Base-by-base conservation (phyloP, 768 basidiomycete species). In the Galerina sulciceps region DNA sequence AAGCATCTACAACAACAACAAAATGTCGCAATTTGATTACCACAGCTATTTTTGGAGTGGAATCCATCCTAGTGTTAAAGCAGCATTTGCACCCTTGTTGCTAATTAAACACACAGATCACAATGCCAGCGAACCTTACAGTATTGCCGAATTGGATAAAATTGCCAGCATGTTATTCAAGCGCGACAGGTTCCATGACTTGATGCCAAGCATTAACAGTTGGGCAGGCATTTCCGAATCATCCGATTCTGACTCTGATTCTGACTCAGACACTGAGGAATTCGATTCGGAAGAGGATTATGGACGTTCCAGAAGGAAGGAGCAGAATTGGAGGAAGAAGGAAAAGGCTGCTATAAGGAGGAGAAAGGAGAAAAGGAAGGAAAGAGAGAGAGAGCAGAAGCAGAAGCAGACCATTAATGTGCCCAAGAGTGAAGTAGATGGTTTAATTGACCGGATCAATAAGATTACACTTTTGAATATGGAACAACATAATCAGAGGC, bases 21-120 rank as follows among this genome's bases (percentile, higher is more conserved):
- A 17, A 1, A 36, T 65, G 2, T 17, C 11, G 4, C 40, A 58
- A 0, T 5, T n/a, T 26, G 26, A 61, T 1, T 59, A 61, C 20
- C 0, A 56, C 14, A 50, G 52, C 5, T 56, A 58, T 26, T 62
- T 53, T 26, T 65, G 60, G 60, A 26, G 34, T n/a, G 60, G 63
- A 40, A 46, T 65, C 1, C 57, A 57, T 15, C 4, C 8, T 0
- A 18, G 37, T 3, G 9, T 62, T 3, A 10, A 13, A 49, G 10
- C 17, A 11, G 9, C 51, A 1, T 35, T 64, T 8, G 53, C 54
- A 14, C 14, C 53, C 6, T 47, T 50, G 10, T 43, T 64, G 0
- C 17, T 58, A 15, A 45, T 56, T 0, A 46, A 20, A 10, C 0
- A 23, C 11, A 47, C 52, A 11, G 2, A 3, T 10, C 60, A 53